These are phyloP conservation scores for Raphanus sativus DNA, from an alignment of 345 rosid species.

Conservation along the genomic window DNA sequence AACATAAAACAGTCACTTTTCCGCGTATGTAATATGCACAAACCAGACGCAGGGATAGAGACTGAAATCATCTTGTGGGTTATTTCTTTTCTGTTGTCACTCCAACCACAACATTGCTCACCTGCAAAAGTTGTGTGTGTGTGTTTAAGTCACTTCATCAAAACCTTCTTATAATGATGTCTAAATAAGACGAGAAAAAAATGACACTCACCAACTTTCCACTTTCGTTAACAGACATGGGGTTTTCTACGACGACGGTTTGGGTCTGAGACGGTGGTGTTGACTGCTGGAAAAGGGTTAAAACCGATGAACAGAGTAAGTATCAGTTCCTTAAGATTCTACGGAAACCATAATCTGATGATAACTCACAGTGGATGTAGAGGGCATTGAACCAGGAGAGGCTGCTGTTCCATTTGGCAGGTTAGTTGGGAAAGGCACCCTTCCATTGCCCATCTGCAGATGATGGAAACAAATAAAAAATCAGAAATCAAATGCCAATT, in stretches of 20 bases:
- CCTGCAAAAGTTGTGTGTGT: conserved; percentile 50
- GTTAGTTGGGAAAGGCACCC: conserved; percentile 55
- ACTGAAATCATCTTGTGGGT: neutral
- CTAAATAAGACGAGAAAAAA: neutral
- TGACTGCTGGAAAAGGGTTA: conserved; percentile 24
- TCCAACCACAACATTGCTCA: conserved; percentile 92
- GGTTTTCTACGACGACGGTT: conserved; percentile 94
- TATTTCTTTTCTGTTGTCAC: conserved; percentile 78
- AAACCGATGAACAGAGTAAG: conserved; percentile 6
- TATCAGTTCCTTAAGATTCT: neutral
- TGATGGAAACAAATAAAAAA: neutral
- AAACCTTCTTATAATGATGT: neutral
- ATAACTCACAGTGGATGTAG: conserved; percentile 68
- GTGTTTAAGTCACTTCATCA: neutral
- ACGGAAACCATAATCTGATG: neutral
- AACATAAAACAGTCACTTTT: conserved; percentile 12
- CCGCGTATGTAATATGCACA: conserved; percentile 48
- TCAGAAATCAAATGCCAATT: neutral
- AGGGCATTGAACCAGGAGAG: conserved; percentile 51
- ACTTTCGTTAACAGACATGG: conserved; percentile 94
- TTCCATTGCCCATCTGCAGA: conserved; percentile 55
- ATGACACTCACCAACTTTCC: conserved; percentile 72
- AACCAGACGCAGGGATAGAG: conserved; percentile 40
- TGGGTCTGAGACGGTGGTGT: conserved; percentile 61
- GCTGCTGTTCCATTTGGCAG: conserved; percentile 56